Base-by-base conservation (phyloP, 1,284 basidiomycete genomes). In the Laetiporus sulphureus region DNA sequence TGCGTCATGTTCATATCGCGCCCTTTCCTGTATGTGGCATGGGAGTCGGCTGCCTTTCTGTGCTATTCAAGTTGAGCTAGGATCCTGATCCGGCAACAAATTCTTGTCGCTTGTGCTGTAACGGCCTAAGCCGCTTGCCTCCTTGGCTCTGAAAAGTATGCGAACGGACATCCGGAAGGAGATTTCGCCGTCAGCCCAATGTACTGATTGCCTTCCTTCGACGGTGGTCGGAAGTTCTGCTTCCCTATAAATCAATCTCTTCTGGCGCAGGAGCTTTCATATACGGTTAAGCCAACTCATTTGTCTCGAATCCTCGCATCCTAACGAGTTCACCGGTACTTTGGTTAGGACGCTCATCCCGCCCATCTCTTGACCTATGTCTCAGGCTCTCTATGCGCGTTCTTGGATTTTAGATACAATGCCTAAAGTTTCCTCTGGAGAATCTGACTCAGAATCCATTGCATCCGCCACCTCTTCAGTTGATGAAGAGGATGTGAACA, bases 401-500 rank as follows among this genome's bases (percentile, higher is more conserved):
- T 13, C 21, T 5, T 25, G 23, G 19, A 8, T 25, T 22, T 43
- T 32, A 33, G 34, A 37, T 35, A 36, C 16, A 22, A 44, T 43
- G 30, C 36, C 36, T 19, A 44, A 37, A 24, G 36, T 40, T 24
- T 57, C 54, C 38, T 18, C 5, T 3, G 22, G 46, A 20, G 58
- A 63, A 2, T 61, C 50, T 42, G 65, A 69, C 19, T 48, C 49
- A 34, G 62, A 61, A 13, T 57, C 59, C 20, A 42, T 51, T 0
- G 59, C 54, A 4, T 53, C 55, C 18, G 53, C 72, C 3, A 59
- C 66, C 1, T 71, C 70, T 3, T 73, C 72, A 8, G 59, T 70
- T 32, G 80, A 83, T 50, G 79, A 83, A 45, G 80, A 83, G 20
- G 71, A 75, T 39, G 58, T 72, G 41, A 83, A 86, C 51, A 53